phyloP scores from a whole-genome alignment of 768 basidiomycete species.

The Ramaria rubella region DNA sequence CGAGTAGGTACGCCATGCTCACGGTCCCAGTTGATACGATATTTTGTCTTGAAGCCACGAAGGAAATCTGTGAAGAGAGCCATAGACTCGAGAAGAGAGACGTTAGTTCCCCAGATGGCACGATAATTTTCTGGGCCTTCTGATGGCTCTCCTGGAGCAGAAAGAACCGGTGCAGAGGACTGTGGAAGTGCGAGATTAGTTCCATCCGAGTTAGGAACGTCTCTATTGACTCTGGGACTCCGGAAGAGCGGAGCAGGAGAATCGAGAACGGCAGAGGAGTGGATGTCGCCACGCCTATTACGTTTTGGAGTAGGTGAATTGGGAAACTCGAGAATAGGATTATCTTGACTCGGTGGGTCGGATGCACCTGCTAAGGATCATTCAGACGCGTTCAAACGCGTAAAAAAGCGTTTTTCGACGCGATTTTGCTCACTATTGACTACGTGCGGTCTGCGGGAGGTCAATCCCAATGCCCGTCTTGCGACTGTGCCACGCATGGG shows the following conservation, averaged over 20 bases:
- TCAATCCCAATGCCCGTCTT: conserved; percentile 49
- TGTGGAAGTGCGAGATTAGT: conserved; percentile 48
- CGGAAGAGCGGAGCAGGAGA: conserved; percentile 34
- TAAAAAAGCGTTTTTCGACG: conserved; percentile 7
- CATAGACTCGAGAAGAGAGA: conserved; percentile 88
- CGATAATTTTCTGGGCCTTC: conserved; percentile 80
- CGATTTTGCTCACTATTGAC: conserved; percentile 41
- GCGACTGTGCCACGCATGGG: conserved; percentile 43
- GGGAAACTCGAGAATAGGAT: conserved; percentile 66
- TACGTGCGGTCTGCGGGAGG: conserved; percentile 40
- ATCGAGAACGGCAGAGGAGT: conserved; percentile 62
- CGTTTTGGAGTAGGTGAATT: conserved; percentile 63
- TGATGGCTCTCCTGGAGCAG: conserved; percentile 52
- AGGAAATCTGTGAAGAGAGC: conserved; percentile 84
- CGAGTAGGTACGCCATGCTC: conserved; percentile 48
- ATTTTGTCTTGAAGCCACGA: conserved; percentile 89
- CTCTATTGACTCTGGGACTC: conserved; percentile 28
- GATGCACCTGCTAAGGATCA: conserved; percentile 60
- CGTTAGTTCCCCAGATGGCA: conserved; percentile 97
- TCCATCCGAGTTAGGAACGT: conserved; percentile 45
- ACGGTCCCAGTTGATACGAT: conserved; percentile 67
- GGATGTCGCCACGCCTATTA: conserved; percentile 84
- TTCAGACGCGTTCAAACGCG: conserved; percentile 33
- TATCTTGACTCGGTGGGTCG: conserved; percentile 44
- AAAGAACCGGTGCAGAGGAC: conserved; percentile 45